Percentiles rank a stretch among this genome's conserved stretches.
phyloP scores from a whole-genome alignment of 2,329 filamentous ascomycete genomes.

The Xylariaceae sp. region DNA sequence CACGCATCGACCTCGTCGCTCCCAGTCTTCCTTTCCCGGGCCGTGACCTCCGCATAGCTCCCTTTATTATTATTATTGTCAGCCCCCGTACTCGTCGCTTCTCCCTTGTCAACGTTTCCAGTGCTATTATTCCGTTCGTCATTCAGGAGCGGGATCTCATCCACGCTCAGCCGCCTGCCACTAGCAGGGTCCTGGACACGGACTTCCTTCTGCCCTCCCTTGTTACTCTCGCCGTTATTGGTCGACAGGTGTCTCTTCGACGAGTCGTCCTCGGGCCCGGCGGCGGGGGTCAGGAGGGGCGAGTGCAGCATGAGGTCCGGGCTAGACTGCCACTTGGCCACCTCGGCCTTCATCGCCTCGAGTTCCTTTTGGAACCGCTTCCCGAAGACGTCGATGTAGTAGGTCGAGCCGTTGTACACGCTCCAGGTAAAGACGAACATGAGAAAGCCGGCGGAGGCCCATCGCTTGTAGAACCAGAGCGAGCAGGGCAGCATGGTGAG shows the following conservation, averaged over 20 bases:
- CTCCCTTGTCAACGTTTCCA: slow-evolving; percentile 7
- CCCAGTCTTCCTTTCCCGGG: slow-evolving; percentile 43
- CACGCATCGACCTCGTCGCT: slow-evolving; percentile 11
- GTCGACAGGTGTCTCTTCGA: slow-evolving; percentile 14
- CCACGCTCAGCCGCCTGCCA: slow-evolving; percentile 34
- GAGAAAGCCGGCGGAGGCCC: slow-evolving; percentile 72
- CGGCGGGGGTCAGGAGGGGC: slow-evolving; percentile 35
- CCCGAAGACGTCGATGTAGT: slow-evolving; percentile 97
- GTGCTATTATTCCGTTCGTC: slow-evolving; percentile 39
- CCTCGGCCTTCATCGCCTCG: slow-evolving; percentile 80
- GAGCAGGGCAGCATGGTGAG: slow-evolving; percentile 93
- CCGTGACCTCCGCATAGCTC: too few relatives aligned
- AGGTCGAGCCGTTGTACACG: slow-evolving; percentile 94
- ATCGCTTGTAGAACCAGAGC: slow-evolving; percentile 87
- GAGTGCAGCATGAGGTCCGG: slow-evolving; percentile 42
- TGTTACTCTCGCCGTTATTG: slow-evolving; percentile 7
- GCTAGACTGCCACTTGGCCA: slow-evolving; percentile 75
- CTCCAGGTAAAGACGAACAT: slow-evolving; percentile 85
- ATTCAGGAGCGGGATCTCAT: slow-evolving; percentile 52
- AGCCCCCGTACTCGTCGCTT: slow-evolving; percentile 35
- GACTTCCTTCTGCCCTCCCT: slow-evolving; percentile 15
- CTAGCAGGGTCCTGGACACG: slow-evolving; percentile 25
- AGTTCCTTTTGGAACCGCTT: slow-evolving; percentile 95
- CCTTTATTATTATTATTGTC: slow-evolving; percentile 42
- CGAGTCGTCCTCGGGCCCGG: slow-evolving; percentile 18